A percentile compares a stretch with the other conserved stretches of the same genome.
Evolutionary conservation across 805 yeast genomes (phyloP).

Genomic region (Tetrapisispora phaffii): DNA sequence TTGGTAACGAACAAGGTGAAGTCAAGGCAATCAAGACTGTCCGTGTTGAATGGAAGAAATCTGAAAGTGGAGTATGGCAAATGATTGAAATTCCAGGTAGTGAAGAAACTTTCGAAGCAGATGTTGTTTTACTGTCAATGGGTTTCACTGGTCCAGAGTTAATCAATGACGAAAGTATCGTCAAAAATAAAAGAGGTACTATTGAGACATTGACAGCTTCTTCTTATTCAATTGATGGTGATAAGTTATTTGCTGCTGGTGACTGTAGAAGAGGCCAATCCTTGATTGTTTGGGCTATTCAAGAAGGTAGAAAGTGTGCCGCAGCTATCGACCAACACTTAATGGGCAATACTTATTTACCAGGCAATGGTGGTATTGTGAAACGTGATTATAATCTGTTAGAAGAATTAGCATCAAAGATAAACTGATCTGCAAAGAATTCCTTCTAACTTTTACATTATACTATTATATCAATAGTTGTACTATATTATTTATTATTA

Average conservation of each 20-base stretch:
- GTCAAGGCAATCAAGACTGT: constrained; percentile 93
- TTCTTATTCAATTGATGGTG: constrained; percentile 54
- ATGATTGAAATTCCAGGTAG: constrained; percentile 95
- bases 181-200: constrained; percentile 72
- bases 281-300: constrained; percentile 97
- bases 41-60: constrained; percentile 95
- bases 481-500: too few relatives aligned
- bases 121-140: constrained; percentile 87
- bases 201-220: constrained; percentile 47
- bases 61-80: constrained; percentile 96
- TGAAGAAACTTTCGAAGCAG: constrained; percentile 92
- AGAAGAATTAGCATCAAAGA: constrained; percentile 57
- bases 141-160: constrained; percentile 96
- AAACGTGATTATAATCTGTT: constrained; percentile 70
- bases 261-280: constrained; percentile 99
- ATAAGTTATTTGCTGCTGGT: constrained; percentile 87
- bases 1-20: constrained; percentile 89
- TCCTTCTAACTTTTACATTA: too few relatives aligned
- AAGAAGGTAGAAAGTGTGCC: constrained; percentile 98
- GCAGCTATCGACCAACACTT: constrained; percentile 77
- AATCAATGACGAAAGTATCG: constrained; percentile 48
- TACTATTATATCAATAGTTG: too few relatives aligned
- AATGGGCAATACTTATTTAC: constrained; percentile 71
- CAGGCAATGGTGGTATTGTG: constrained; percentile 89
- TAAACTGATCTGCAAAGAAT: constrained; percentile 1